Conservation (phyloP, 257 asterid genomes). For the Nicotiana benthamiana region DNA sequence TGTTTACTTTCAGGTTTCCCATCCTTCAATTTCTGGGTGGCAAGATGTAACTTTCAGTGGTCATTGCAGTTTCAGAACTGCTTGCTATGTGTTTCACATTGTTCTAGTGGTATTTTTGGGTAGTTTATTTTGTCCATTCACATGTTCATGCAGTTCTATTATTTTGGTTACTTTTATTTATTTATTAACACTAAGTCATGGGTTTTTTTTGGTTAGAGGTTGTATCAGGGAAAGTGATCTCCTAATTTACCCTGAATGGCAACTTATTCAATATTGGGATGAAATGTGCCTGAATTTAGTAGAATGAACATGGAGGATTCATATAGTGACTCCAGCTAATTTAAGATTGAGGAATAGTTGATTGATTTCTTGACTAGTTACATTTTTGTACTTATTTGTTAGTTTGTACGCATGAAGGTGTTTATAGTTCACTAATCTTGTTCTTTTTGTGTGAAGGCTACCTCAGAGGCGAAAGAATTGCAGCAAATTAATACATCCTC, state of each 20-base stretch:
- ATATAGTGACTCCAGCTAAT: not conserved
- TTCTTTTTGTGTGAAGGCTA: constrained; percentile 36
- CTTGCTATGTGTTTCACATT: not conserved
- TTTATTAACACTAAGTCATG: not conserved
- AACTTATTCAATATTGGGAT: not conserved
- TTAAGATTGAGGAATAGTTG: not conserved
- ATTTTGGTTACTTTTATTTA: not conserved
- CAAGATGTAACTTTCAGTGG: not conserved
- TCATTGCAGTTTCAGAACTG: not conserved
- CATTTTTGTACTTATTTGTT: not conserved
- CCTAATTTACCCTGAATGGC: not conserved
- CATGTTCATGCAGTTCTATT: not conserved
- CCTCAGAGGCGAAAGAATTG: constrained; percentile 18
- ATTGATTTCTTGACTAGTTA: not conserved
- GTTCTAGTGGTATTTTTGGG: not conserved
- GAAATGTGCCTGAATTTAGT: not conserved
- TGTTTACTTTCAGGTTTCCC: not conserved
- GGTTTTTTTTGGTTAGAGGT: not conserved
- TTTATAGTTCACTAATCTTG: constrained; percentile 23
- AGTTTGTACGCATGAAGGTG: not conserved
- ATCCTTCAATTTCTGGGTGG: not conserved
- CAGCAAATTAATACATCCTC: constrained; percentile 28
- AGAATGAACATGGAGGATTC: not conserved
- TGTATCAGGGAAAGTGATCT: not conserved
- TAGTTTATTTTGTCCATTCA: not conserved